A percentile compares a stretch with the other conserved stretches of the same genome.
phyloP scores from a whole-genome alignment of 139 green algal species.

The Nannochloris sp. region DNA sequence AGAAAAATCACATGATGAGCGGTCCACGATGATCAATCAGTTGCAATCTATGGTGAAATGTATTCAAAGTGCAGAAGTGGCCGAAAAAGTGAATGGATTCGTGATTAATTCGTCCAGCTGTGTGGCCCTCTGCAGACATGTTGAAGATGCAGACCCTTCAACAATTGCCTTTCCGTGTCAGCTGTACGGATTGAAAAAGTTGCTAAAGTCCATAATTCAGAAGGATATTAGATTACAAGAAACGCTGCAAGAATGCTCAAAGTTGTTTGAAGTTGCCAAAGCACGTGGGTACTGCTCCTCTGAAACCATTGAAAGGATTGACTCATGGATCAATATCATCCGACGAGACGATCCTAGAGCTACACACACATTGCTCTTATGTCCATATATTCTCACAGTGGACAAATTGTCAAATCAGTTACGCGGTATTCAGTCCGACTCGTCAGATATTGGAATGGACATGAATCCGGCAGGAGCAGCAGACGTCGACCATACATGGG shows the following conservation, averaged over 20 bases:
- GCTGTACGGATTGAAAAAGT: not conserved
- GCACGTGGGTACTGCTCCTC: too few relatives aligned
- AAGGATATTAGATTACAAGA: not conserved
- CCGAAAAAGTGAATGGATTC: not conserved
- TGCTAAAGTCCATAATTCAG: not conserved
- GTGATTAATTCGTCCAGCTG: not conserved
- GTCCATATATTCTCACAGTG: too few relatives aligned
- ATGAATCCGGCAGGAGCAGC: not conserved
- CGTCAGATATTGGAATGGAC: not conserved
- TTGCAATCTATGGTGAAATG: too few relatives aligned
- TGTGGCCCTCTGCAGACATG: not conserved
- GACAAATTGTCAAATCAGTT: not conserved
- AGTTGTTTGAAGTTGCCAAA: not conserved
- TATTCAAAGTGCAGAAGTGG: too few relatives aligned
- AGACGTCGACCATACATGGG: not conserved
- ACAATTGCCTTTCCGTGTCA: not conserved
- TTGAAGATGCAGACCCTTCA: not conserved
- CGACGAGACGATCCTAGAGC: too few relatives aligned
- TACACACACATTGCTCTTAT: too few relatives aligned
- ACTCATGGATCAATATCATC: too few relatives aligned
- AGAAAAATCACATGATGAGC: too few relatives aligned
- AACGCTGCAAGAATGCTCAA: not conserved
- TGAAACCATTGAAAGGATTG: too few relatives aligned
- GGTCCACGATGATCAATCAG: too few relatives aligned
- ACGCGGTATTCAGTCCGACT: not conserved